Conservation (phyloP, 495 filamentous ascomycete species). For the Annulohypoxylon nitens region DNA sequence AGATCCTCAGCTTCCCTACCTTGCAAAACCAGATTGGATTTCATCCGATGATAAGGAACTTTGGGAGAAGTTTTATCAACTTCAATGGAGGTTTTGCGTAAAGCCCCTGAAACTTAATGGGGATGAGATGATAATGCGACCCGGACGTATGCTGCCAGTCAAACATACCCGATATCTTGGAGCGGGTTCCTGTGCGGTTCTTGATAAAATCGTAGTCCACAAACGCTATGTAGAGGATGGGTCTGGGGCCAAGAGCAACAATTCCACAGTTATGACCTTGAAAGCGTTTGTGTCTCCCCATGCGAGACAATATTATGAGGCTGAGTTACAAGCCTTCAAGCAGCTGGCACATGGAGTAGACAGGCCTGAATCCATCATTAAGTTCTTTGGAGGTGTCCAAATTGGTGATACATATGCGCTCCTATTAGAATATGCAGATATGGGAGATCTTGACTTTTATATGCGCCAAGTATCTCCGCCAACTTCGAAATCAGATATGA, state of each 20-base stretch:
- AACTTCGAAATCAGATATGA: background rate
- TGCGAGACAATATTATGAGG: background rate
- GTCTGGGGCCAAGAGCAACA: background rate
- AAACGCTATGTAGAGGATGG: background rate
- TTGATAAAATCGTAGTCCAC: background rate
- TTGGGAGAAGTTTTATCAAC: too few species aligned
- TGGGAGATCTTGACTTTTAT: background rate
- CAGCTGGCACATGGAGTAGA: background rate
- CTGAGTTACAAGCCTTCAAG: background rate
- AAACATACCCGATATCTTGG: background rate
- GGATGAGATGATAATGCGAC: too few species aligned
- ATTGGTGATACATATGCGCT: background rate
- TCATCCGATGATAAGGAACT: too few species aligned
- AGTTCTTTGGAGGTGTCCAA: background rate
- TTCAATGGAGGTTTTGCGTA: too few species aligned
- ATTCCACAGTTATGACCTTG: background rate
- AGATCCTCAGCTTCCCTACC: too few species aligned
- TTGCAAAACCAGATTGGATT: too few species aligned
- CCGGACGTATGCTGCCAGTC: background rate
- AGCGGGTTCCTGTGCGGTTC: background rate
- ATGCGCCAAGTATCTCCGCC: background rate
- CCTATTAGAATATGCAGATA: background rate
- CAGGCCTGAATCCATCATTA: background rate
- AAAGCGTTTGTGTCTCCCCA: background rate
- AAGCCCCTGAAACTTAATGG: too few species aligned